Conservation (phyloP, 192 early-diverging fungal species). For the Coemansia sp. region DNA sequence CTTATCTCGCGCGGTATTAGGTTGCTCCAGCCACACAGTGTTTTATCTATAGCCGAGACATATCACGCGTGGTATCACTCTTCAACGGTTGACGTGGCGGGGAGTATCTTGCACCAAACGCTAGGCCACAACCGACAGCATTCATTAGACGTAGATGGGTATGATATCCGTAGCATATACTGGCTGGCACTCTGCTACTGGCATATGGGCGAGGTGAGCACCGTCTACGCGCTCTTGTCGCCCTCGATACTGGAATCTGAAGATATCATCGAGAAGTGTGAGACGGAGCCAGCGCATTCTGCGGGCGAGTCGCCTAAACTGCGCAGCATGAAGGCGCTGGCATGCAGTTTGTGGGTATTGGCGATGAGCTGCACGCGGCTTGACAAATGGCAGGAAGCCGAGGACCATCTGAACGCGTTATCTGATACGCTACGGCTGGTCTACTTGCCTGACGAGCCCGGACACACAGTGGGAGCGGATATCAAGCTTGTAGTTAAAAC, state of each 20-base stretch:
- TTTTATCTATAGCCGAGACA: constrained; percentile 44
- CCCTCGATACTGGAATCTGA: constrained; percentile 35
- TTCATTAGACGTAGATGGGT: neutral
- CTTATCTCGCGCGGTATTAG: constrained; percentile 47
- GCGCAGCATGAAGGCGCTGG: constrained; percentile 40
- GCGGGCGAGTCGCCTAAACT: constrained; percentile 14
- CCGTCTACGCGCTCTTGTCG: constrained; percentile 32
- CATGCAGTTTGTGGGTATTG: constrained; percentile 49
- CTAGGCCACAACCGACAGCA: constrained; percentile 6
- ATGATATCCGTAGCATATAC: constrained; percentile 51
- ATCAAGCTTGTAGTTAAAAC: constrained; percentile 3
- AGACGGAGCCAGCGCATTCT: neutral
- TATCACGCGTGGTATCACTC: constrained; percentile 55
- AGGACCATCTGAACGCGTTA: constrained; percentile 42
- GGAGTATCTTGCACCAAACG: constrained; percentile 41
- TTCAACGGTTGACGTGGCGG: constrained; percentile 25
- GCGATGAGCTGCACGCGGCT: constrained; percentile 50
- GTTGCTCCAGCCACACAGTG: constrained; percentile 44
- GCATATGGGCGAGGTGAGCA: constrained; percentile 49
- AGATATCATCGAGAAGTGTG: constrained; percentile 23
- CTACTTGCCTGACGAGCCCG: constrained; percentile 30
- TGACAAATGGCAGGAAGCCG: constrained; percentile 57
- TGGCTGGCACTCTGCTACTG: constrained; percentile 56
- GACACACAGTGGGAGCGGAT: constrained; percentile 17
- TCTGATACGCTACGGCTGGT: constrained; percentile 14